Base-by-base conservation (phyloP, 2,329 filamentous ascomycete genomes). In the Fusarium sacchari region DNA sequence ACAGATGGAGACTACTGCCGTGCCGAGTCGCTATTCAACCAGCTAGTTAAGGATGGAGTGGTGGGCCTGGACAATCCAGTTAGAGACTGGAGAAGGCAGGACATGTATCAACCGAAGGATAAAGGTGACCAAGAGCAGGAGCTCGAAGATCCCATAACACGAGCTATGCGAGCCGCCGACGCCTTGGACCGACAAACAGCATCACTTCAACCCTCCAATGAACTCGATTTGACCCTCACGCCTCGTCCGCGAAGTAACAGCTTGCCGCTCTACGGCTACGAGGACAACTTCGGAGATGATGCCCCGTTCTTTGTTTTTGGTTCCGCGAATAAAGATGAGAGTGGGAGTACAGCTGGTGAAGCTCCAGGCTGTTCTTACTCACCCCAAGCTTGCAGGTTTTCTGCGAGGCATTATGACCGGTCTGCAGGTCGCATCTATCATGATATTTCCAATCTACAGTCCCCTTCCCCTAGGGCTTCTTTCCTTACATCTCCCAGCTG, bases 161-260 rank as follows among this genome's bases (percentile, higher is more conserved):
- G 82, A 73, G 88, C 88, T 40, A 91, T 90, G 88, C 84, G 86
- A 74, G 88, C 88, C 22, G 89, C 89, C 13, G 89, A 91, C 62
- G 86, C 85, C 6, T 82, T 91, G 42, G 87, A 91, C 74, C 83
- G 83, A 60, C 82, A 88, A 70, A 90, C 88, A 0, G 88, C 86
- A 53, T 86, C 81, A 28, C 79, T 90, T n/a, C 88, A 91, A 69
- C 83, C 84, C 1, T 82, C 77, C 53, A 82, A 84, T 60, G 84
- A 87, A 46, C 78, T 88, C n/a, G 87, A 88, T 56, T 80, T 88
- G 42, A 84, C 84, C 3, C 71, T 79, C 36, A 74, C 73, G 4
- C 70, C 71, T 22, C 83, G 85, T 5, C 82, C 82, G 28, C 84
- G 87, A 64, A 88, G 88, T 71, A 82, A 84, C 50, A 89, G 86